Evolutionary conservation across 306 rosid genomes (phyloP), one percentile per base, ranked within the genome.

Genomic region (Amphicarpaea edgeworthii): DNA sequence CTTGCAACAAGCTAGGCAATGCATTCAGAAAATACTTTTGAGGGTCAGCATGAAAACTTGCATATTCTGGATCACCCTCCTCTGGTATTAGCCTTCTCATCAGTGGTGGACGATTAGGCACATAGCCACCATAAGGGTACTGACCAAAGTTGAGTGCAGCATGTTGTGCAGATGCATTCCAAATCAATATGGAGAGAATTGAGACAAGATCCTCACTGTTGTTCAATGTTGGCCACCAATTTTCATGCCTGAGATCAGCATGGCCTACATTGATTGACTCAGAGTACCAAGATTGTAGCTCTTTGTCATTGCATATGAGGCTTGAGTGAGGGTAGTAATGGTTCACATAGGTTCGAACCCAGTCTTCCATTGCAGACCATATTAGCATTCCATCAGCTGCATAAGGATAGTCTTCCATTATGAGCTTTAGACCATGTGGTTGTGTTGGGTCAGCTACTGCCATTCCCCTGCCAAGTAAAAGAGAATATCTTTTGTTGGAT

Each of bases 121-220:
- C 93, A 10, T 89, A 95, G 0, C 99, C 99, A 0, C 97, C 99
- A 30, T 95, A 95, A 3, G 99, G 97, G 73, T 95, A 95, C 83
- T 95, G 99, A 0, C 96, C 99, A 26, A 95, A 95, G 61, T 95
- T 95, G n/a, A 95, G 96, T 3, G 99, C 97, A 0, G 99, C 99
- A 72, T 95, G 99, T 74, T 95, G 99, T 7, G 99, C 99, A 0
- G 99, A 95, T 0, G 93, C 89, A 42, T 89, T 84, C 99, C 99
- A 95, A 32, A 95, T 90, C 30, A 95, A 67, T 24, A 92, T 95
- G 23, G 93, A 86, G 60, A 95, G 89, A 12, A 95, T 63, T 0
- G 86, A 78, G 49, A 87, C 86, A 12, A 95, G 91, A 78, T 83
- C 87, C n/a, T 89, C 96, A 53, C 81, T 70, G 3, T 70, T 84